These are phyloP conservation scores for Gryganskiella cystojenkinii DNA, from an alignment of 192 early-diverging fungal species.

Conservation along the genomic window DNA sequence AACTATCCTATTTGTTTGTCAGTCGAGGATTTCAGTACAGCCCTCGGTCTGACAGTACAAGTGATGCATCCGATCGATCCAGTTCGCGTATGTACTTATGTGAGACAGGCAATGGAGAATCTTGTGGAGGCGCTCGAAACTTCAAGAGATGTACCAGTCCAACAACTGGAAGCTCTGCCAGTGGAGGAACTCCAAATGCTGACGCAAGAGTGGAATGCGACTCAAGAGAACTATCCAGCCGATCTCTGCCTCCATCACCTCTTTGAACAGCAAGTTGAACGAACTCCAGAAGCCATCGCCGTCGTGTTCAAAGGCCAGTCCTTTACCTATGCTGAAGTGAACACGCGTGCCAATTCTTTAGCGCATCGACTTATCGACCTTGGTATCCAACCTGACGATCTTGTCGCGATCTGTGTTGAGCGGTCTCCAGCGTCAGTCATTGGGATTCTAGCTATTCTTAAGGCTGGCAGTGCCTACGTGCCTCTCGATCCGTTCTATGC, in stretches of 20 bases:
- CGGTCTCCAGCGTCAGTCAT: slow-evolving; percentile 12
- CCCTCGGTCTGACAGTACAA: not conserved
- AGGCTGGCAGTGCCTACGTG: slow-evolving; percentile 51
- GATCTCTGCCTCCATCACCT: not conserved
- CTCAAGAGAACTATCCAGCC: not conserved
- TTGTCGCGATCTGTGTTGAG: slow-evolving; percentile 11
- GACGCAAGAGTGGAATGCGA: not conserved
- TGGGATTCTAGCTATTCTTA: slow-evolving; percentile 33
- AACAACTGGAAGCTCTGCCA: slow-evolving; percentile 5
- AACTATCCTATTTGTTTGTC: slow-evolving; percentile 12
- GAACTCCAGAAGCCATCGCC: slow-evolving; percentile 1
- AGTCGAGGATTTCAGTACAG: no score
- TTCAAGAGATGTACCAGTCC: not conserved
- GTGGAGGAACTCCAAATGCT: not conserved
- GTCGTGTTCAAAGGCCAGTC: slow-evolving; percentile 6
- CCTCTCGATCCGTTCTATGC: slow-evolving; percentile 47
- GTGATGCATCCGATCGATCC: not conserved
- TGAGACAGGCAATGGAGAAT: slow-evolving; percentile 6
- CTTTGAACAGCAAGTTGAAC: slow-evolving; percentile 5
- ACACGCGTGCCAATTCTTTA: not conserved
- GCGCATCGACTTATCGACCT: slow-evolving; percentile 2
- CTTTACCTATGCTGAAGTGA: slow-evolving; percentile 10
- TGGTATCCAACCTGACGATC: not conserved
- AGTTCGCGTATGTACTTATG: not conserved
- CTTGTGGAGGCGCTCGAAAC: slow-evolving; percentile 1